Conservation (phyloP, 139 green algal genomes). For the Zygnema cylindricum region DNA sequence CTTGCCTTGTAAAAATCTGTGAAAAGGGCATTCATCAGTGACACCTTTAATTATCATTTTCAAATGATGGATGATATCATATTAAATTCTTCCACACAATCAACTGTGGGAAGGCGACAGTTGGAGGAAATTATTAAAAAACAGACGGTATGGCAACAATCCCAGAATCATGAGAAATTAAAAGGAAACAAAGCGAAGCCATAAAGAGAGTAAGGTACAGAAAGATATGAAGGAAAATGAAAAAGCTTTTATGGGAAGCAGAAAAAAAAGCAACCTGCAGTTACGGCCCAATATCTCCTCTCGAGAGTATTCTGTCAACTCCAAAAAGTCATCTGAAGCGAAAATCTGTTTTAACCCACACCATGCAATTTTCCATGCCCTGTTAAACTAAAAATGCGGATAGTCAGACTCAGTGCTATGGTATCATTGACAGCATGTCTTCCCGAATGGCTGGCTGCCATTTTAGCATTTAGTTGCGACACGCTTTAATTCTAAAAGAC, state of each 20-base stretch:
- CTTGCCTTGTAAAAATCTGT: constrained; percentile 94
- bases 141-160: neutral
- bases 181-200: neutral
- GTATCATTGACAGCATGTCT: too few species aligned
- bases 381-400: too few species aligned
- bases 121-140: too few species aligned
- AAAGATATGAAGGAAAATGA: neutral
- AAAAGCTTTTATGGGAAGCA: neutral
- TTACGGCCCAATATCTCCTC: constrained; percentile 96
- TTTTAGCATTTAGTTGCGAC: too few species aligned
- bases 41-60: too few species aligned
- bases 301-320: constrained; percentile 89
- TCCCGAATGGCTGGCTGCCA: too few species aligned
- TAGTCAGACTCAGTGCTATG: too few species aligned
- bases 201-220: neutral
- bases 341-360: constrained; percentile 57
- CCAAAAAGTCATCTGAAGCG: constrained; percentile 72
- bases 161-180: neutral
- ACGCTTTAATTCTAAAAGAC: too few species aligned
- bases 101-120: too few species aligned
- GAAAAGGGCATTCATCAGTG: too few species aligned
- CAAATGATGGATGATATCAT: too few species aligned
- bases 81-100: too few species aligned
- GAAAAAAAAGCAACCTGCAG: constrained; percentile 87
- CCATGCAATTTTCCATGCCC: neutral